These are phyloP conservation scores for Schwanniomyces sp. DNA, from an alignment of 805 yeast genomes.

Conservation along the genomic window DNA sequence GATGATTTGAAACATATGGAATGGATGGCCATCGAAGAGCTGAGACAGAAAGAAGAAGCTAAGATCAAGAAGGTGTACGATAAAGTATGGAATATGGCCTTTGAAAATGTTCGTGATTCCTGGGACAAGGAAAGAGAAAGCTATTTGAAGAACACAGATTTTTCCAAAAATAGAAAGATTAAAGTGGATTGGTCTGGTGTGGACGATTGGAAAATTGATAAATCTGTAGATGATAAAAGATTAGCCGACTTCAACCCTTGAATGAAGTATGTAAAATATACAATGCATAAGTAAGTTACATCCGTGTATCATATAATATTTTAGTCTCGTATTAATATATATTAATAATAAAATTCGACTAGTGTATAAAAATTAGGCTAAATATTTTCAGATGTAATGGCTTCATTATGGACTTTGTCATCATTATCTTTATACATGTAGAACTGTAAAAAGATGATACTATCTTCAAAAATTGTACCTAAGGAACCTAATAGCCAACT, in stretches of 20 bases:
- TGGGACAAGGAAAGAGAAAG: conserved; percentile 74
- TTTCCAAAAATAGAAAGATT: conserved; percentile 46
- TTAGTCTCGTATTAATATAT: conserved; percentile 1
- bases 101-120: conserved; percentile 66
- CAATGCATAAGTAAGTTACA: background rate
- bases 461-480: conserved; percentile 75
- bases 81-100: conserved; percentile 74
- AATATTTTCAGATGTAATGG: background rate
- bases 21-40: conserved; percentile 84
- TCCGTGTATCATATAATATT: background rate
- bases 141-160: conserved; percentile 77
- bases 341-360: conserved; percentile 1
- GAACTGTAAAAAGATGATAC: conserved; percentile 65
- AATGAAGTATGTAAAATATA: background rate
- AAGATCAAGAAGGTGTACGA: conserved; percentile 65
- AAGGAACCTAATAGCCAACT: conserved; percentile 80
- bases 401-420: conserved; percentile 1
- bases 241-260: conserved; percentile 44
- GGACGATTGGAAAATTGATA: conserved; percentile 42
- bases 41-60: conserved; percentile 60
- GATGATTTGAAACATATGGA: conserved; percentile 85
- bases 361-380: background rate
- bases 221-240: conserved; percentile 25
- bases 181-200: conserved; percentile 71
- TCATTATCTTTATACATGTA: conserved; percentile 50